Evolutionary conservation across 2,329 filamentous ascomycete genomes (phyloP).

Genomic region (Penicillium sp.): DNA sequence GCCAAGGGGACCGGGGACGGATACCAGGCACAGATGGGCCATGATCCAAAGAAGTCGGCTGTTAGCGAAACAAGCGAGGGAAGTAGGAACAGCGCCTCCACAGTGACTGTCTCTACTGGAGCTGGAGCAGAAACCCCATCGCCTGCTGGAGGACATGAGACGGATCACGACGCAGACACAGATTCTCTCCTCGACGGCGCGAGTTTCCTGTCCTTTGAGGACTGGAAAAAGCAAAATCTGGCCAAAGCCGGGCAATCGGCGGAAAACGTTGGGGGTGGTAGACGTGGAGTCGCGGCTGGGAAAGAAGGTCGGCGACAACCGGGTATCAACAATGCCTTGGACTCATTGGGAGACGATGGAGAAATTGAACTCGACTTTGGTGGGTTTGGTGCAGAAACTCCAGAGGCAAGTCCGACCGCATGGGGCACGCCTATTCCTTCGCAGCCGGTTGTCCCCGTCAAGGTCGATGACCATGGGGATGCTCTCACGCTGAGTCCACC

Average conservation of each 20-base stretch:
- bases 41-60: not conserved
- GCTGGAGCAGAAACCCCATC: not conserved
- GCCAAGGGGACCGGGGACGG: constrained; percentile 9
- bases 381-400: constrained; percentile 51
- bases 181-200: constrained; percentile 66
- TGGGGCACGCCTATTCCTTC: constrained; percentile 28
- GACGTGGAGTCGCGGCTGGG: constrained; percentile 44
- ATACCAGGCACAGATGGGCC: not conserved
- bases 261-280: constrained; percentile 57
- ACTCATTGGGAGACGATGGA: constrained; percentile 76
- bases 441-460: constrained; percentile 6
- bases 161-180: constrained; percentile 46
- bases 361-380: constrained; percentile 74
- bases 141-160: not conserved
- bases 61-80: not conserved
- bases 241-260: constrained; percentile 75
- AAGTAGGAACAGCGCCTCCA: not conserved
- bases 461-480: constrained; percentile 15
- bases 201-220: constrained; percentile 92
- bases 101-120: constrained; percentile 1
- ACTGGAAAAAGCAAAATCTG: constrained; percentile 94
- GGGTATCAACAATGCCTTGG: constrained; percentile 62
- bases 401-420: constrained; percentile 29
- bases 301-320: constrained; percentile 46
- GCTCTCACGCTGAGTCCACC: constrained; percentile 40